Percentiles rank a stretch among this genome's conserved stretches.
Conservation (phyloP, 257 asterid species). For the Fraxinus excelsior region DNA sequence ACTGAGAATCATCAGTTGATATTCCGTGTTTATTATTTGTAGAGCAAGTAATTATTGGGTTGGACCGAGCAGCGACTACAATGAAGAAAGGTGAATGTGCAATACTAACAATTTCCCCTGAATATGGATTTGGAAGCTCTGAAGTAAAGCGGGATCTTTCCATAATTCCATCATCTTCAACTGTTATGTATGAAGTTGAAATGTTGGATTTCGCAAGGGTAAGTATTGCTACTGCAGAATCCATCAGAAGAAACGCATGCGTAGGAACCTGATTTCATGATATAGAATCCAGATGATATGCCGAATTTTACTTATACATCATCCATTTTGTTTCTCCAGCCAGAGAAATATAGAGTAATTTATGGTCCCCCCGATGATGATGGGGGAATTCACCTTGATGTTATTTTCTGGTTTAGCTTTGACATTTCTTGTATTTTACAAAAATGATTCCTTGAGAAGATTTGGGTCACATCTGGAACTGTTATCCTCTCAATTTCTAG, state of each 20-base stretch:
- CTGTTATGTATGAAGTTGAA: conserved; percentile 65
- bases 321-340: neutral
- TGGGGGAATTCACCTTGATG: neutral
- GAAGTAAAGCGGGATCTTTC: conserved; percentile 57
- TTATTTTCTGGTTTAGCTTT: neutral
- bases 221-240: conserved; percentile 20
- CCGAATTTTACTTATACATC: neutral
- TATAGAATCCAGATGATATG: neutral
- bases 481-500: neutral
- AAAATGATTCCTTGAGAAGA: neutral
- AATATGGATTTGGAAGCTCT: conserved; percentile 58
- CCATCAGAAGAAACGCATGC: neutral
- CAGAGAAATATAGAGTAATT: neutral
- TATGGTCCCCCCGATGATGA: neutral
- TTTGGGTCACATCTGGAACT: neutral
- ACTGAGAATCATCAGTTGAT: conserved; percentile 16
- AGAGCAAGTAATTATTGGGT: conserved; percentile 69
- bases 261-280: conserved; percentile 1
- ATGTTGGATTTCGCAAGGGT: conserved; percentile 73
- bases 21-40: conserved; percentile 22
- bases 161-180: conserved; percentile 56
- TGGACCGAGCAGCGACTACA: conserved; percentile 62
- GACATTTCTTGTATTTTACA: neutral
- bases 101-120: conserved; percentile 54
- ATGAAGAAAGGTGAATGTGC: conserved; percentile 71